Conservation (phyloP, 1,284 basidiomycete genomes). For the Pseudozyma thailandica region DNA sequence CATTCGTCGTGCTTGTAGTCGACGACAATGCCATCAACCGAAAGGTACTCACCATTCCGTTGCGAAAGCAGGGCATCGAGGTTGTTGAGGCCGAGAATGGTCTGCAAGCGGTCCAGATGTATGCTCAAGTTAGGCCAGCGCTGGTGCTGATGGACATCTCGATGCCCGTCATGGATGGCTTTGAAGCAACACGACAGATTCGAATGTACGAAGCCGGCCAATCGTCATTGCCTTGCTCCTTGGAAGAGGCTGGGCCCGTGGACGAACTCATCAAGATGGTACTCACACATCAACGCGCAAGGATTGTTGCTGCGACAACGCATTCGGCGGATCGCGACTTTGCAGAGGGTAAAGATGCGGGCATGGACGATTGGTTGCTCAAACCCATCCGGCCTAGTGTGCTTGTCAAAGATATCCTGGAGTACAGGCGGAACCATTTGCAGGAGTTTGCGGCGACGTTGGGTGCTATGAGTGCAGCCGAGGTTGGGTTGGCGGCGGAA, state of each 20-base stretch:
- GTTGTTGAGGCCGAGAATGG: constrained; percentile 56
- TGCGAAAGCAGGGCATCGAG: constrained; percentile 46
- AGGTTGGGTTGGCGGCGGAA: constrained; percentile 19
- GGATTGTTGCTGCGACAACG: constrained; percentile 57
- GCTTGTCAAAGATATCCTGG: constrained; percentile 42
- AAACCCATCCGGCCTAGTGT: constrained; percentile 47
- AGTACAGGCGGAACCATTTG: constrained; percentile 37
- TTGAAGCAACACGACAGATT: constrained; percentile 54
- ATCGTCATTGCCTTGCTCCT: constrained; percentile 11
- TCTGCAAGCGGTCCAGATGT: constrained; percentile 49
- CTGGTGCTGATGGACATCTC: constrained; percentile 63
- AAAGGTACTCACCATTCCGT: constrained; percentile 50
- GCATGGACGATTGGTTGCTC: constrained; percentile 58
- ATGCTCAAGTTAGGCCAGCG: constrained; percentile 27
- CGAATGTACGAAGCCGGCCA: constrained; percentile 32
- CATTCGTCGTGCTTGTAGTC: constrained; percentile 55
- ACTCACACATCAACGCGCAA: constrained; percentile 31
- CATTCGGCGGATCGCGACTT: constrained; percentile 45
- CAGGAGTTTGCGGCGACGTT: constrained; percentile 35
- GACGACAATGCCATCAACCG: constrained; percentile 64
- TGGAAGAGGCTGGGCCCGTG: constrained; percentile 5
- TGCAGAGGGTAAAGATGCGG: constrained; percentile 42
- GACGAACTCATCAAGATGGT: constrained; percentile 32
- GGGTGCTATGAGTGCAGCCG: constrained; percentile 19
- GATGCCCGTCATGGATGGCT: constrained; percentile 62